A percentile compares a stretch with the other conserved stretches of the same genome.
These are phyloP conservation scores for Fusarium sacchari DNA, from an alignment of 2,329 filamentous ascomycete genomes.

Conservation along the genomic window DNA sequence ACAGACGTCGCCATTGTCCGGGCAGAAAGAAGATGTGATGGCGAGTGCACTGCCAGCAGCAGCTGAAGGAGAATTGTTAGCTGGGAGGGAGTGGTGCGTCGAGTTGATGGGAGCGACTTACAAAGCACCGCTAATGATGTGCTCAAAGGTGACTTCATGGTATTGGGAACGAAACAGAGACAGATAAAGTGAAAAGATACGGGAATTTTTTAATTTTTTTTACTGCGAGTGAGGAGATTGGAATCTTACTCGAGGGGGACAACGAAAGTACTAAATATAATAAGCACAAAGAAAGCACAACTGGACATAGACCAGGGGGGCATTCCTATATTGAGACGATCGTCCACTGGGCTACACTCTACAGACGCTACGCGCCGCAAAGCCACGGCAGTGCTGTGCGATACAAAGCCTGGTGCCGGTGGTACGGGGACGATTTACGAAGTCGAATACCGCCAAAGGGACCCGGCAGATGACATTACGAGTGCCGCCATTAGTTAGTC, in stretches of 20 bases:
- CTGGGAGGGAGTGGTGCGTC: not conserved
- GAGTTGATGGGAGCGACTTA: slow-evolving; percentile 16
- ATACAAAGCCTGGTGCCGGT: not conserved
- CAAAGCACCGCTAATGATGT: slow-evolving; percentile 33
- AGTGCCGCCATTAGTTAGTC: slow-evolving; percentile 23
- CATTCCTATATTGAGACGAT: slow-evolving; percentile 16
- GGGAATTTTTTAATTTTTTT: not conserved
- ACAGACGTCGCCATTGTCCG: slow-evolving; percentile 57
- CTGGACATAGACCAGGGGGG: slow-evolving; percentile 17
- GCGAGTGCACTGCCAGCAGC: slow-evolving; percentile 37
- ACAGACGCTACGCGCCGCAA: slow-evolving; percentile 14
- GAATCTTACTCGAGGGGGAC: slow-evolving; percentile 14
- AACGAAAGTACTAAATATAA: slow-evolving; percentile 23
- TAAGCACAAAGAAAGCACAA: slow-evolving; percentile 16
- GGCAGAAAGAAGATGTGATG: slow-evolving; percentile 53
- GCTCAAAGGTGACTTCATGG: slow-evolving; percentile 36
- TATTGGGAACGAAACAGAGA: not conserved
- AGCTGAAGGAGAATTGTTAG: slow-evolving; percentile 35
- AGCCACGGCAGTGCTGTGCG: slow-evolving; percentile 10
- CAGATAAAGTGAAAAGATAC: not conserved
- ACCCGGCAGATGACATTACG: slow-evolving; percentile 23
- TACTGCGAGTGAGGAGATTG: not conserved
- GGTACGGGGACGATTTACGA: slow-evolving; percentile 5
- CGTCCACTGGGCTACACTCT: slow-evolving; percentile 8
- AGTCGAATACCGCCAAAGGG: not conserved